Base-by-base conservation (phyloP, 805 yeast genomes). In the Starmerella stellata region DNA sequence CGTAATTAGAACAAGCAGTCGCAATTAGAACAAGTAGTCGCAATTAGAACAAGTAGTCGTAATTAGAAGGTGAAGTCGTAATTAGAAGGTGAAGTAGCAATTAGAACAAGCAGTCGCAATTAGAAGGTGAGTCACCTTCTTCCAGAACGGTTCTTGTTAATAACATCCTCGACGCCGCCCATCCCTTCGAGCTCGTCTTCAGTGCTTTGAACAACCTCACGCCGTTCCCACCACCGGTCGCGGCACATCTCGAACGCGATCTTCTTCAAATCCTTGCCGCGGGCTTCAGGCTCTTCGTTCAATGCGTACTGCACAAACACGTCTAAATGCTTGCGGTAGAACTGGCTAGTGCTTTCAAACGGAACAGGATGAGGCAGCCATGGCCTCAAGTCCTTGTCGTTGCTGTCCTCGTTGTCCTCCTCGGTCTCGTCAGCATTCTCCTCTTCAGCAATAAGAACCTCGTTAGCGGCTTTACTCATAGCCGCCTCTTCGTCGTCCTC, bases 301-400 rank as follows among this genome's bases (percentile, higher is more conserved):
- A 83, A 78, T 1, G 93, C 81, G 95, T 96, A 87, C 55, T 82
- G 82, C 50, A 87, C 66, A 59, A 87, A 87, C 21, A 73, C 71
- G 4, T 87, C 75, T 41, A 93, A 92, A 1, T 93, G 74, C 52
- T 94, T 75, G 18, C 77, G 62, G 56, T 90, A 87, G 61, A 87
- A 87, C 2, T 72, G 75, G 48, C 94, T 73, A 43, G 87, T 63
- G 2, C 72, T 61, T 61, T 87, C 96, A 52, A 87, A 90, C 5
- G 94, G 76, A 53, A 85, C 83, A 27, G 98, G 98, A 56, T 85
- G 95, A 35, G 96, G 95, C 39, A 87, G 66, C 93, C 94, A 87
- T 15, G 98, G 95, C 55, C 93, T 72, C 34, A 77, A 78, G 58
- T 87, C 98, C 15, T 93, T 93, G 23, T 65, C 76, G 34, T 65